Base-by-base conservation (phyloP, 208 protist species). In the Trypanosoma avium region DNA sequence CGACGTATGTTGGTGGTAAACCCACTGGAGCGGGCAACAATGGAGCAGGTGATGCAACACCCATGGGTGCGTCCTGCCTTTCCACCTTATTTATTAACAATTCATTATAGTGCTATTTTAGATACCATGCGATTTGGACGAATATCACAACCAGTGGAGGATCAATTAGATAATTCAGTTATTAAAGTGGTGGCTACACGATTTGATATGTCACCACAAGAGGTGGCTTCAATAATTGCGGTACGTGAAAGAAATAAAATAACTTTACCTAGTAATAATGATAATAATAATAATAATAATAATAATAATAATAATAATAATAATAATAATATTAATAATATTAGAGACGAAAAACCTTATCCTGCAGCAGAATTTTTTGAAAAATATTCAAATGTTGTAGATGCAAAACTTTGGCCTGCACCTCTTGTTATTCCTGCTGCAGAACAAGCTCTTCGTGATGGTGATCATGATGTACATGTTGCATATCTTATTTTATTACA, bases 11-110 rank as follows among this genome's bases (percentile, higher is more conserved):
- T 96, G 10, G 73, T 90, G 4, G 81, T 89, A 17, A 87, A 91
- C 61, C 84, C 90, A 5, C 78, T 94, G 35, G 79, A 92, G 67
- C 86, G 90, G 4, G 82, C 87, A 12, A 96, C 90, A 15, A 91
- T 96, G 74, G 85, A 92, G 68, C 87, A 96, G 72, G 79, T 94
- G 15, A 85, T 96, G 75, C 82, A 92, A 61, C 84, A 92, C 73
- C 86, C 90, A 7, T 96, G 88, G 86, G 43, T 92, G 46, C 61
- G 70, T 0, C 73, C 75, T 4, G 36, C 70, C 45, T 94, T 82
- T 61, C 86, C 87, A 17, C 67, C 56, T 19, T 79, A 85, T 64
- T 62, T 96, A 12, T 76, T 94, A 4, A 68, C 80, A 9, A 50
- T 89, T 4, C 83, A 92, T 68, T 88, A 87, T 69, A 73, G 84